phyloP scores from a whole-genome alignment of 2,329 filamentous ascomycete genomes.

The Neophaeococcomyces mojaviensis region DNA sequence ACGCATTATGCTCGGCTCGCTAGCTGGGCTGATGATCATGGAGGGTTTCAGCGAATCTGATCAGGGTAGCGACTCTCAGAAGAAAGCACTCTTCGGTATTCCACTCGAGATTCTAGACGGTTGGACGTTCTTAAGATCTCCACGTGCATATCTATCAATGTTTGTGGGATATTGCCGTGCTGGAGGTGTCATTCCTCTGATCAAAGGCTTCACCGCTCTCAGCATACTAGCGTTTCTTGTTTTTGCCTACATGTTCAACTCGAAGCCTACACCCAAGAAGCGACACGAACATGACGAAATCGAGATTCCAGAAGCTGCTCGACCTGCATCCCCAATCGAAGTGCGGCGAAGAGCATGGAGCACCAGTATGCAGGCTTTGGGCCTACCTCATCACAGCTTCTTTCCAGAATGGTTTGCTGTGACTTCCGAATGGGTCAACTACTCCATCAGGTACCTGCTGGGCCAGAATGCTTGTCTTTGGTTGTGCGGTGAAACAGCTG shows the following conservation, averaged over 20 bases:
- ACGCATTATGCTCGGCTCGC: constrained; percentile 86
- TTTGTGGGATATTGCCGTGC: constrained; percentile 21
- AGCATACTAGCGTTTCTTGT: constrained; percentile 44
- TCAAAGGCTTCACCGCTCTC: constrained; percentile 26
- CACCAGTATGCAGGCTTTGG: constrained; percentile 84
- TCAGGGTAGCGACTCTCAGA: constrained; percentile 54
- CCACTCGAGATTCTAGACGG: constrained; percentile 52
- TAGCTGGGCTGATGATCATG: constrained; percentile 85
- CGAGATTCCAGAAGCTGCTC: constrained; percentile 41
- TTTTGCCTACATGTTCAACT: constrained; percentile 49
- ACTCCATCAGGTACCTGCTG: constrained; percentile 69
- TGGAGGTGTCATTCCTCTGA: constrained; percentile 21
- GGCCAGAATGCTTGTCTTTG: constrained; percentile 70
- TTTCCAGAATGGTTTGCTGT: constrained; percentile 77
- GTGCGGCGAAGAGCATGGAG: constrained; percentile 86
- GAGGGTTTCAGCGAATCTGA: constrained; percentile 68
- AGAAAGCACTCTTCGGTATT: constrained; percentile 60
- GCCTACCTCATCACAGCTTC: constrained; percentile 81
- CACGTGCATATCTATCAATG: constrained; percentile 19
- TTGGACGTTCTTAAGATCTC: constrained; percentile 31
- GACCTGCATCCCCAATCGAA: constrained; percentile 72
- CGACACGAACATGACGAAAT: constrained; percentile 30
- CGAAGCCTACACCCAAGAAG: constrained; percentile 47
- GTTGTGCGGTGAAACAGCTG: constrained; percentile 70
- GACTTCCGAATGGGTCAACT: constrained; percentile 70